Base-by-base conservation (phyloP, 2,329 filamentous ascomycete genomes). In the Cladosporium oxysporum region DNA sequence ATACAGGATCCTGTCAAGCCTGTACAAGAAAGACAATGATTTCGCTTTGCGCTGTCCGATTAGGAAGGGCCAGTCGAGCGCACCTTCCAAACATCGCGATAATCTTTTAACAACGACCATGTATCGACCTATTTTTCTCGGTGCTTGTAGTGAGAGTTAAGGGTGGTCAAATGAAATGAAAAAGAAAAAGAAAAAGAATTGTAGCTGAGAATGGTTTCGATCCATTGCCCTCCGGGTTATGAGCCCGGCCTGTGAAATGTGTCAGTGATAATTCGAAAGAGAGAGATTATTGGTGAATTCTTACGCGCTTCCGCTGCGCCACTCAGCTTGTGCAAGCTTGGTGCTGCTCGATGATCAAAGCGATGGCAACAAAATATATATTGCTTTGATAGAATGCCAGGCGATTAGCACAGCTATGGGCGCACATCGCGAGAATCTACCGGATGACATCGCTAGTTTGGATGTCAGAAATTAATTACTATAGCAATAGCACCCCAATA, bases 211-310 rank as follows among this genome's bases (percentile, higher is more conserved):
- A 69, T 70, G 69, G 71, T 72, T 72, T 72, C 71, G 71, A 72
- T 72, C 71, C 68, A 69, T 68, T 68, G 70, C 62, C 71, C 70
- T 72, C 69, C 71, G 71, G 71, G 71, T 73, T 73, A 73, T 73
- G 72, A 73, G 72, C 72, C 71, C 71, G 71, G 71, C 58, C 41
- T 29, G 3, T 12, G 26, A 28, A 6, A 28, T 28, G 4, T 61
- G 58, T 61, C 21, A 61, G 58, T 44, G 28, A 44, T 61, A 6
- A 23, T 21, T 49, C 28, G 7, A 1, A n/a, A 21, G 16, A 26
- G 2, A 12, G 11, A 12, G n/a, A n/a, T 31, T 2, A 10, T 47
- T 26, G 26, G 35, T 18, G 12, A 26, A 26, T 47, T 31, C 58
- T 60, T 60, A 60, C 71, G 69, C 69, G 69, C 69, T 70, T 70